Percentiles rank a stretch among this genome's conserved stretches.
These are phyloP conservation scores for Lepiota brunneoincarnata DNA, from an alignment of 768 basidiomycete genomes.

Conservation along the genomic window DNA sequence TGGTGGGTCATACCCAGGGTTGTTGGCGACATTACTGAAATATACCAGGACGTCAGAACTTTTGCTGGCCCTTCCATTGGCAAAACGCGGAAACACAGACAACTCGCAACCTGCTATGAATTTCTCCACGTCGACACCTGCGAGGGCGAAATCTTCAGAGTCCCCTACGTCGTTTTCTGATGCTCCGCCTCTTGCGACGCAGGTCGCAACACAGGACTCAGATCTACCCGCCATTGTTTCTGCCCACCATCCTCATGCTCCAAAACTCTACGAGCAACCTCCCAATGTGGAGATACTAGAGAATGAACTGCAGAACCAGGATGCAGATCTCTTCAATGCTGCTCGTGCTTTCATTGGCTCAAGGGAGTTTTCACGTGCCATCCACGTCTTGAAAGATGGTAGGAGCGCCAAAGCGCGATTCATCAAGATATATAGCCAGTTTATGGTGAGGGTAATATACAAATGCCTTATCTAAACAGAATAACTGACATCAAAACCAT, in stretches of 20 bases:
- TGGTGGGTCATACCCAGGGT: conserved; percentile 47
- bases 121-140: conserved; percentile 62
- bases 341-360: conserved; percentile 74
- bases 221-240: conserved; percentile 17
- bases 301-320: conserved; percentile 50
- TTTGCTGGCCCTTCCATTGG: conserved; percentile 53
- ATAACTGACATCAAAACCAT: neutral
- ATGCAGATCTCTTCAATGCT: conserved; percentile 70
- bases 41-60: conserved; percentile 71
- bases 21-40: conserved; percentile 13
- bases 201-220: conserved; percentile 26
- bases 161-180: conserved; percentile 34
- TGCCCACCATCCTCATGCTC: conserved; percentile 34
- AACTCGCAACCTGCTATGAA: conserved; percentile 22
- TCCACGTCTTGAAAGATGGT: conserved; percentile 61
- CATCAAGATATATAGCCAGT: conserved; percentile 75
- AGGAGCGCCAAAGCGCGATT: conserved; percentile 74
- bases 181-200: conserved; percentile 31
- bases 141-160: conserved; percentile 42
- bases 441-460: conserved; percentile 60
- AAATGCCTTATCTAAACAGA: neutral
- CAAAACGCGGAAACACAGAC: conserved; percentile 16
- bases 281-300: conserved; percentile 36
- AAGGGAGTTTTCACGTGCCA: conserved; percentile 76
- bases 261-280: conserved; percentile 27